These are phyloP conservation scores for Anastatica hierochuntica DNA, from an alignment of 345 rosid genomes.

Conservation along the genomic window DNA sequence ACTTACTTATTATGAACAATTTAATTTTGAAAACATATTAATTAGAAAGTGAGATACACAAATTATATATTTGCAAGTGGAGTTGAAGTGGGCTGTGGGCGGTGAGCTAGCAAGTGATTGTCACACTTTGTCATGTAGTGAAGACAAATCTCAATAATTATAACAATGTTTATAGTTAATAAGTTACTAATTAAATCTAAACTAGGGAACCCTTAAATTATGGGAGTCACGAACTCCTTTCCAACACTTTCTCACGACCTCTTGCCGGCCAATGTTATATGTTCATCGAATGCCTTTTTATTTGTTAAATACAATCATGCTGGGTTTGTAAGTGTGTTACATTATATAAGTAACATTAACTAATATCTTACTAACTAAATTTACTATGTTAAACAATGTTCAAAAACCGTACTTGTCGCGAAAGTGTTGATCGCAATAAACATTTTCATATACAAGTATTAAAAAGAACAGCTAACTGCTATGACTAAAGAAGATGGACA, in stretches of 20 bases:
- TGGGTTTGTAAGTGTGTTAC: slow-evolving; percentile 3
- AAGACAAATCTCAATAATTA: slow-evolving; percentile 21
- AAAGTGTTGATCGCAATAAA: slow-evolving; percentile 2
- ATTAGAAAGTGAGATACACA: neutral
- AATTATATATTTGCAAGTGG: neutral
- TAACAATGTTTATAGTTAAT: slow-evolving; percentile 6
- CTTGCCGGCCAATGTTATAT: slow-evolving; percentile 19
- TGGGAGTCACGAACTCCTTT: slow-evolving; percentile 23
- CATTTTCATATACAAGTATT: neutral
- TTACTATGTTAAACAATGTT: slow-evolving; percentile 1
- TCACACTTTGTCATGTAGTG: slow-evolving; percentile 19
- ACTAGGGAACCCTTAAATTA: slow-evolving; percentile 21
- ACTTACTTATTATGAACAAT: neutral
- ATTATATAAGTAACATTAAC: neutral
- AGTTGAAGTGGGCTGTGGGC: slow-evolving; percentile 26
- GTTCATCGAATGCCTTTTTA: slow-evolving; percentile 4
- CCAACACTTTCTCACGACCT: slow-evolving; percentile 27
- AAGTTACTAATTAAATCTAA: neutral
- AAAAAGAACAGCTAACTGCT: slow-evolving; percentile 4
- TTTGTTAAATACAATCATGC: neutral
- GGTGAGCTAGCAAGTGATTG: slow-evolving; percentile 26
- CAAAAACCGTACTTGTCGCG: slow-evolving; percentile 14
- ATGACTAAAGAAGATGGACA: neutral
- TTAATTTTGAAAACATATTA: neutral
- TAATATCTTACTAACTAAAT: neutral